phyloP scores from a whole-genome alignment of 352 stramenopile genomes.

The Pythium monospermum region DNA sequence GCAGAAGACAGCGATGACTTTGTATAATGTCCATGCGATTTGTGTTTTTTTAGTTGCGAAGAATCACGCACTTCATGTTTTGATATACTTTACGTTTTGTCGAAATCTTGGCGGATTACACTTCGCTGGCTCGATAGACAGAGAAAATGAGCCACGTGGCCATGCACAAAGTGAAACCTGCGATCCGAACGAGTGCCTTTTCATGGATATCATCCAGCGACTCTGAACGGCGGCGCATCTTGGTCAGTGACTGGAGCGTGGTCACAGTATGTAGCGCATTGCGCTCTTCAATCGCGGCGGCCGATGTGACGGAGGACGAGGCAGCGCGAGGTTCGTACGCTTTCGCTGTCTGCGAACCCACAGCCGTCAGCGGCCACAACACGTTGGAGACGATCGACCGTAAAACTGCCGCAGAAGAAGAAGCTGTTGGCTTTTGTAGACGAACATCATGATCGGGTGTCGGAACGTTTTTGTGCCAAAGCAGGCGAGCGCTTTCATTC shows the following conservation, averaged over 20 bases:
- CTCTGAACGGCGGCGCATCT: conserved; percentile 26
- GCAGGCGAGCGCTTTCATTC: conserved; percentile 4
- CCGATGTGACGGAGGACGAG: background rate
- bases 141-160: conserved; percentile 31
- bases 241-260: conserved; percentile 13
- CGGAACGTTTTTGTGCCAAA: too few species aligned
- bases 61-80: too few species aligned
- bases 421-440: conserved; percentile 9
- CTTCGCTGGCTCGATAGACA: conserved; percentile 23
- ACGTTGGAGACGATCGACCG: conserved; percentile 15
- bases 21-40: too few species aligned
- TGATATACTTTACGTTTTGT: too few species aligned
- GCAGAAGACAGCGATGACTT: background rate
- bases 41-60: too few species aligned
- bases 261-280: conserved; percentile 15
- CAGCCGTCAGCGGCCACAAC: conserved; percentile 20
- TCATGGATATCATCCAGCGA: conserved; percentile 36
- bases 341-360: conserved; percentile 19
- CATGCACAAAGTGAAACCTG: conserved; percentile 25
- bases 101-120: too few species aligned
- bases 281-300: conserved; percentile 5
- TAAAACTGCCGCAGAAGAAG: conserved; percentile 5
- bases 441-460: background rate
- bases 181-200: conserved; percentile 28
- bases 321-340: conserved; percentile 6